Conservation (phyloP, 192 early-diverging fungal genomes). For the Podila minutissima region DNA sequence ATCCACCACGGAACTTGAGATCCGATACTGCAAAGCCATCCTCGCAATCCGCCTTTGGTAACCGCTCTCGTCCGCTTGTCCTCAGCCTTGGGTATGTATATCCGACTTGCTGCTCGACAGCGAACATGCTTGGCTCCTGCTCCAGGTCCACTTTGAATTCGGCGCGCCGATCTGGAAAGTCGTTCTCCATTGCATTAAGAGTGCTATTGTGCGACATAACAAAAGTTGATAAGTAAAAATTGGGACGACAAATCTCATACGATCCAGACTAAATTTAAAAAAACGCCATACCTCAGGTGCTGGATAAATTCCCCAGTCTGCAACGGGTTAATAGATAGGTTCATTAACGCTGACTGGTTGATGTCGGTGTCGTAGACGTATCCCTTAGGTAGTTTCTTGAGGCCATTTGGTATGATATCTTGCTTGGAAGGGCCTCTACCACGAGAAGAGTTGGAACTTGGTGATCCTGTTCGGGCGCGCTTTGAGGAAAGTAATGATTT, state of each 20-base stretch:
- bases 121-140: slow-evolving; percentile 58
- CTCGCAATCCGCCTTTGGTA: slow-evolving; percentile 63
- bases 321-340: slow-evolving; percentile 18
- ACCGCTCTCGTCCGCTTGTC: slow-evolving; percentile 52
- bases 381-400: slow-evolving; percentile 31
- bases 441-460: background rate
- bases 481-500: slow-evolving; percentile 14
- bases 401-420: slow-evolving; percentile 20
- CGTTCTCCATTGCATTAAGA: slow-evolving; percentile 24
- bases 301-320: slow-evolving; percentile 31
- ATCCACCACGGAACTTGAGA: slow-evolving; percentile 44
- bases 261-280: background rate
- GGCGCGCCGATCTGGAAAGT: slow-evolving; percentile 29
- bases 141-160: slow-evolving; percentile 50
- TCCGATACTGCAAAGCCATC: slow-evolving; percentile 63
- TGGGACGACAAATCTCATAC: background rate
- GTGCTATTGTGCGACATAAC: background rate
- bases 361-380: slow-evolving; percentile 34
- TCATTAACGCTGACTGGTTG: slow-evolving; percentile 25
- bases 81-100: slow-evolving; percentile 66
- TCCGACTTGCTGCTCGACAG: slow-evolving; percentile 64
- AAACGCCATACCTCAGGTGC: slow-evolving; percentile 15
- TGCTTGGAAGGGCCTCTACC: slow-evolving; percentile 1
- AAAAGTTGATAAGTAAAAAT: background rate
- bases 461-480: slow-evolving; percentile 29